Conservation (phyloP, 305 asterid species). For the Striga hermonthica region DNA sequence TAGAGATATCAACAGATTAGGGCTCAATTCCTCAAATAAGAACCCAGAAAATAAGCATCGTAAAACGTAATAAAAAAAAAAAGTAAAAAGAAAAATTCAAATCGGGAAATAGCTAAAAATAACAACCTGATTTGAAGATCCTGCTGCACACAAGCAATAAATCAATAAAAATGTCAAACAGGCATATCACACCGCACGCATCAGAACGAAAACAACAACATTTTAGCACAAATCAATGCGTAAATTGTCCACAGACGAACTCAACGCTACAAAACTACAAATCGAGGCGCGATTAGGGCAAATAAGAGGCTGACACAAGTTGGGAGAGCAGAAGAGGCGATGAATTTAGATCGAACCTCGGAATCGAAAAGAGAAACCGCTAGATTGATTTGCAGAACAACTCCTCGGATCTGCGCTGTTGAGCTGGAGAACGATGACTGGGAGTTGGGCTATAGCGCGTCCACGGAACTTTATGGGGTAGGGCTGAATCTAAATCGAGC, state of each 20-base stretch:
- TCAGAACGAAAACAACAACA: background rate
- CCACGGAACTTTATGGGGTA: too few relatives aligned
- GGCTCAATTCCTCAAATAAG: background rate
- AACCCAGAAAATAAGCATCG: slow-evolving; percentile 11
- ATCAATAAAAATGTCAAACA: background rate
- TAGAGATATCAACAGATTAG: slow-evolving; percentile 1
- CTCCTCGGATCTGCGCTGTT: background rate
- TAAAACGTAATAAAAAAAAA: background rate
- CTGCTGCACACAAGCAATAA: background rate
- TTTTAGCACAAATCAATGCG: background rate
- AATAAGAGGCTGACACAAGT: background rate
- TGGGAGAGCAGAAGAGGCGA: background rate
- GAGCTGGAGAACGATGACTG: too few relatives aligned
- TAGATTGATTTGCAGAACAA: background rate
- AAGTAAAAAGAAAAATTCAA: background rate
- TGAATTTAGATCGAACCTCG: background rate
- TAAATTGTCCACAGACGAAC: background rate
- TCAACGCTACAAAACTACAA: background rate
- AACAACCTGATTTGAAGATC: background rate
- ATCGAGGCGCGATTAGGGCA: too few relatives aligned
- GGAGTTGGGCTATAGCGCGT: too few relatives aligned
- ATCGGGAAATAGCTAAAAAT: slow-evolving; percentile 25
- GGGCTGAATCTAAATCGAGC: too few relatives aligned
- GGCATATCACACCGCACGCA: background rate
- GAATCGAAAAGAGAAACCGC: background rate